Conservation (phyloP, 1,284 basidiomycete genomes). For the Sporisorium reilianum region DNA sequence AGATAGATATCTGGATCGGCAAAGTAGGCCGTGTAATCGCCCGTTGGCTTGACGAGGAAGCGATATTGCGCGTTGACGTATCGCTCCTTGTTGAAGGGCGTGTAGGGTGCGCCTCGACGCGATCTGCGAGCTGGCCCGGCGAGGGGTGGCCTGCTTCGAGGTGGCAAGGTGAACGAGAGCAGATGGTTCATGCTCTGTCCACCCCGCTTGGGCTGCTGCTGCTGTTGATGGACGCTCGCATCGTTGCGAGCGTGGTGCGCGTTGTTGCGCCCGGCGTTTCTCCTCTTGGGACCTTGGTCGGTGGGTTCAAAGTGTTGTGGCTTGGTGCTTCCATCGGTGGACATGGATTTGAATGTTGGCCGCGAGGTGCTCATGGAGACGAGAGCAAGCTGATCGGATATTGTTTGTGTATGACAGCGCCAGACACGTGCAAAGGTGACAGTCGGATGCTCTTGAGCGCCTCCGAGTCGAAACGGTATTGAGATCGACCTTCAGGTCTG, state of each 20-base stretch:
- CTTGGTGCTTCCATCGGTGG: slow-evolving; percentile 34
- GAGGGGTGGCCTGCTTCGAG: slow-evolving; percentile 58
- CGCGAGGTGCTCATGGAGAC: slow-evolving; percentile 49
- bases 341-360: slow-evolving; percentile 46
- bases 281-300: slow-evolving; percentile 26
- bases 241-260: slow-evolving; percentile 29
- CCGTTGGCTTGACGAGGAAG: slow-evolving; percentile 67
- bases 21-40: slow-evolving; percentile 65
- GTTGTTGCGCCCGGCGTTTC: slow-evolving; percentile 30
- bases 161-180: slow-evolving; percentile 66
- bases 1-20: slow-evolving; percentile 66
- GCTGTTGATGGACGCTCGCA: slow-evolving; percentile 25
- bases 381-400: neutral
- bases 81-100: slow-evolving; percentile 67
- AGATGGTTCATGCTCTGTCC: slow-evolving; percentile 66
- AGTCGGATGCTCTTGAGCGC: neutral
- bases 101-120: slow-evolving; percentile 36
- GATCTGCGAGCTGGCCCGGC: slow-evolving; percentile 53
- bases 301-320: slow-evolving; percentile 21
- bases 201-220: slow-evolving; percentile 42
- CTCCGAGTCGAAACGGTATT: neutral
- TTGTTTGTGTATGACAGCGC: neutral
- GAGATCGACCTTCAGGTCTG: slow-evolving; percentile 3
- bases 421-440: neutral
- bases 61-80: slow-evolving; percentile 68